Conservation (phyloP, 2,329 filamentous ascomycete genomes). For the Pezicula rhizophila region DNA sequence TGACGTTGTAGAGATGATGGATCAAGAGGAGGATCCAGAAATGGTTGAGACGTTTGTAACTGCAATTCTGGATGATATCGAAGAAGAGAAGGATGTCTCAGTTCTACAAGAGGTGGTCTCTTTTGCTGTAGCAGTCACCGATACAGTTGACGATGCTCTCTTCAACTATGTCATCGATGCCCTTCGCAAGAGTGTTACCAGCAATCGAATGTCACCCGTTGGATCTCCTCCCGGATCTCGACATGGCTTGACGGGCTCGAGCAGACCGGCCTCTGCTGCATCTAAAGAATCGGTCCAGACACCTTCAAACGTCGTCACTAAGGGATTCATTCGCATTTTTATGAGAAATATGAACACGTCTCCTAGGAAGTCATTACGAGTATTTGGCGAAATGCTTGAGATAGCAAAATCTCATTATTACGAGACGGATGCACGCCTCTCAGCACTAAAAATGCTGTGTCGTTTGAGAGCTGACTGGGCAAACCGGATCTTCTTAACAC, state of each 20-base stretch:
- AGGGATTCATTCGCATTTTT: conserved; percentile 70
- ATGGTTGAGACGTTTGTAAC: conserved; percentile 53
- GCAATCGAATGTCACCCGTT: conserved; percentile 39
- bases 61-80: conserved; percentile 54
- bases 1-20: conserved; percentile 40
- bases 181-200: conserved; percentile 43
- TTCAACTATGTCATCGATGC: conserved; percentile 54
- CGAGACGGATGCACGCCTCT: conserved; percentile 64
- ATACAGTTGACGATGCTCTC: conserved; percentile 49
- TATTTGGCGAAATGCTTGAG: conserved; percentile 58
- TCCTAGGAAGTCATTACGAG: conserved; percentile 54
- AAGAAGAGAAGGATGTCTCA: conserved; percentile 55
- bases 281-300: conserved; percentile 32
- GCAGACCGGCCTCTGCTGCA: conserved; percentile 7
- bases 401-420: conserved; percentile 55
- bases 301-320: conserved; percentile 64
- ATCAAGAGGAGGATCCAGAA: conserved; percentile 52
- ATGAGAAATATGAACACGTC: conserved; percentile 64
- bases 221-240: conserved; percentile 21
- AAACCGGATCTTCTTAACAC: conserved; percentile 66
- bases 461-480: conserved; percentile 78
- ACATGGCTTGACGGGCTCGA: conserved; percentile 16
- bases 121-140: conserved; percentile 59
- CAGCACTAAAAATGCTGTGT: conserved; percentile 73
- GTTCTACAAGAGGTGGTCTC: conserved; percentile 60